Evolutionary conservation across 768 basidiomycete species (phyloP), one percentile per base, ranked within the genome.

Genomic region (Amanita pseudoporphyria): DNA sequence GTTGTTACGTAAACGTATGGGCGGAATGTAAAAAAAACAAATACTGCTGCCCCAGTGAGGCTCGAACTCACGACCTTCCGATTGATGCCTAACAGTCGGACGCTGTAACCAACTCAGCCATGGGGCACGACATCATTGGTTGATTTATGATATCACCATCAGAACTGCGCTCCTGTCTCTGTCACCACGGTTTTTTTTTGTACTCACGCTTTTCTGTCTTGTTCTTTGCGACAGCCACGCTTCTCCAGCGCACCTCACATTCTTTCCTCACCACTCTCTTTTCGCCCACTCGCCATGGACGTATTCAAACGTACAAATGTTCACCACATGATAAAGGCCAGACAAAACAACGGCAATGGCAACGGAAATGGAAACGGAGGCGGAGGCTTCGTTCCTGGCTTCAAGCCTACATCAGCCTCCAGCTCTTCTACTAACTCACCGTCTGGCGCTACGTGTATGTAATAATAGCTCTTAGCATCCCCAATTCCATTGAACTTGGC

Each of bases 81-180:
- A 78, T 77, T 53, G n/a, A n/a, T n/a, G n/a, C n/a, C n/a, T n/a
- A 80, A 81, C 79, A 79, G 78, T 81, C 78, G 78, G 78, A 80
- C 78, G 78, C 79, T 79, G 76, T 81, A 69, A 81, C 79, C 79
- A 81, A 79, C 79, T 81, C 74, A 79, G 78, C 78, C 79, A 81
- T 75, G 79, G 78, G 77, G 79, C 79, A 80, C 26, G n/a, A n/a
- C 13, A 30, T n/a, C 6, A 44, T 16, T 14, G 2, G 6, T 6
- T 41, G 40, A 41, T 22, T 28, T 9, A 12, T 31, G n/a, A 31
- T 33, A 16, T 13, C 7, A 35, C 3, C 10, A 30, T 6, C 7
- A 2, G 22, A 9, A 4, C 1, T 7, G 4, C 16, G 12, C 12
- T 31, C 28, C 14, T 31, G 24, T 42, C 31, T 16, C 28, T 16